These are phyloP conservation scores for Sistotremastrum niveocremeum DNA, from an alignment of 768 basidiomycete genomes.

Conservation along the genomic window DNA sequence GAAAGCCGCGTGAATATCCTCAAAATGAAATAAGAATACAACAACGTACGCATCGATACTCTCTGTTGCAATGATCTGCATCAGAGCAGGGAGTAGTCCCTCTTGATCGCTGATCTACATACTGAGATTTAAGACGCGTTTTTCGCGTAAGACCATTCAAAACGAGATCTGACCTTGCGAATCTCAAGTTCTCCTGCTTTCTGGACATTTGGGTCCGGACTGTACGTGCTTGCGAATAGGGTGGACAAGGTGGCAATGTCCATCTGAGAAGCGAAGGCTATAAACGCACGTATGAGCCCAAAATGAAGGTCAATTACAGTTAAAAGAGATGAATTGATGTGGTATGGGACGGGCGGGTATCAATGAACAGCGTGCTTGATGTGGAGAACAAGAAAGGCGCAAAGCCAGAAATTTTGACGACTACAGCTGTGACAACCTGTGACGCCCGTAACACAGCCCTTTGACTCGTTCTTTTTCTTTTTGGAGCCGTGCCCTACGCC, in stretches of 20 bases:
- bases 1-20: slow-evolving; percentile 47
- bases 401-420: too few species aligned
- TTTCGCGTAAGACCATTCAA: slow-evolving; percentile 1
- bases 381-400: too few species aligned
- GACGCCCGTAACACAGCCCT: too few species aligned
- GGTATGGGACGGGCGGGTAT: too few species aligned
- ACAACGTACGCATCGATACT: slow-evolving; percentile 58
- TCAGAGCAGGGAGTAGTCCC: slow-evolving; percentile 69
- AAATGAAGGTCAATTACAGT: too few species aligned
- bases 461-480: too few species aligned
- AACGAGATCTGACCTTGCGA: slow-evolving; percentile 43
- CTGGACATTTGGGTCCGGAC: slow-evolving; percentile 74
- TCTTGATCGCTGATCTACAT: slow-evolving; percentile 64
- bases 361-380: too few species aligned
- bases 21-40: slow-evolving; percentile 41
- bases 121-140: slow-evolving; percentile 5
- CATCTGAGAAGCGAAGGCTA: slow-evolving; percentile 6
- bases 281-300: not conserved
- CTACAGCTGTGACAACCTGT: too few species aligned
- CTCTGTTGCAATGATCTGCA: slow-evolving; percentile 76
- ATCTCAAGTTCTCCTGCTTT: slow-evolving; percentile 81
- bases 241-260: slow-evolving; percentile 39
- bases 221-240: slow-evolving; percentile 71
- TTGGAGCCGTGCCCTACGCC: too few species aligned
- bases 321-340: too few species aligned